Conservation (phyloP, 768 basidiomycete species). For the Hydnum rufescens region DNA sequence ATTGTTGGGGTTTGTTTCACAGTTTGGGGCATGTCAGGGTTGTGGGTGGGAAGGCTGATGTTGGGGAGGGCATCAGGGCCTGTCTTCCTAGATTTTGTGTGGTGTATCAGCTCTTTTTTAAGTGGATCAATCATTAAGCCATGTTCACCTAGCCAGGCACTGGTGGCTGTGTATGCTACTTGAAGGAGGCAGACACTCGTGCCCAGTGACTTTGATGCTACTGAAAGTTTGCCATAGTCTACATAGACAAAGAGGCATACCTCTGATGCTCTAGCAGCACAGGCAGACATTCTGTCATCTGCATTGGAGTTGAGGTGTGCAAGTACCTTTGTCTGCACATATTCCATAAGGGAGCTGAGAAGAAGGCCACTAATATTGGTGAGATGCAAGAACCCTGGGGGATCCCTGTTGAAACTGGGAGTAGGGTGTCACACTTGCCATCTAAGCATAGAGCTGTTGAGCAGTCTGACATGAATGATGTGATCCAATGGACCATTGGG, state of each 20-base stretch:
- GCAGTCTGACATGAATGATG: background rate
- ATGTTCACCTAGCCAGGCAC: background rate
- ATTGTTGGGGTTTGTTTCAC: background rate
- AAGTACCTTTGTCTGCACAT: background rate
- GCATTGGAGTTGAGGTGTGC: background rate
- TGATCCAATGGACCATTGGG: conserved; percentile 1
- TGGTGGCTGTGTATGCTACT: conserved; percentile 2
- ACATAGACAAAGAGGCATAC: background rate
- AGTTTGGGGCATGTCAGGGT: background rate
- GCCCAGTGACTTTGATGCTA: conserved; percentile 5
- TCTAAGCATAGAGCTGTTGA: conserved; percentile 1
- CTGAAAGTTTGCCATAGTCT: conserved; percentile 8
- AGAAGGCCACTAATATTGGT: background rate
- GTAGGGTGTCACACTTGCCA: background rate
- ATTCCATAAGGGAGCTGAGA: background rate
- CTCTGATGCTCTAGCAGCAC: background rate
- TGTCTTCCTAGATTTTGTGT: background rate
- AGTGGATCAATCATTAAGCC: conserved; percentile 4
- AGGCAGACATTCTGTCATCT: too few relatives aligned
- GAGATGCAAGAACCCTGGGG: background rate
- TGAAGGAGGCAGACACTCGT: conserved; percentile 2
- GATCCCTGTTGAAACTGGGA: background rate
- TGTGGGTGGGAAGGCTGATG: background rate
- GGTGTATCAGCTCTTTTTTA: conserved; percentile 8
- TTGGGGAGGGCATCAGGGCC: background rate